Conservation (phyloP, 2,329 filamentous ascomycete species). For the Xylariomycetidae sp. region DNA sequence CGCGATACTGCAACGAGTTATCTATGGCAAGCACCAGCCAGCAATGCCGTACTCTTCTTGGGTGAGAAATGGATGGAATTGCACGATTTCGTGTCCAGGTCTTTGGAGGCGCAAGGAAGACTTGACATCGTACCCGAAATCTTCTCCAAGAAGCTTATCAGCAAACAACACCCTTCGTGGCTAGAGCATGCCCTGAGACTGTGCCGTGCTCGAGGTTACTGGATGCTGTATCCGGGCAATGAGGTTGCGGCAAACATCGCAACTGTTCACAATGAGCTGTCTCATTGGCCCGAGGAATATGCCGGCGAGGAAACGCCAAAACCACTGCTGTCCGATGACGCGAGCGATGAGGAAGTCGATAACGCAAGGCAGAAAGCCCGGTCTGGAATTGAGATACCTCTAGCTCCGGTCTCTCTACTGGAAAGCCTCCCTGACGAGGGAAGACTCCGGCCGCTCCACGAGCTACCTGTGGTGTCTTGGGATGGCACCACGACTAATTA, state of each 20-base stretch:
- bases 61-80: conserved; percentile 84
- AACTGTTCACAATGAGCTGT: conserved; percentile 73
- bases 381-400: conserved; percentile 25
- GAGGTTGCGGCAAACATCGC: conserved; percentile 49
- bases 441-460: conserved; percentile 34
- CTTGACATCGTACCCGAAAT: conserved; percentile 32
- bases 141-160: conserved; percentile 41
- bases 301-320: conserved; percentile 12
- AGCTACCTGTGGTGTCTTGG: conserved; percentile 58
- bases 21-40: conserved; percentile 79
- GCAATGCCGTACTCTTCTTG: conserved; percentile 75
- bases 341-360: conserved; percentile 20
- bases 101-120: conserved; percentile 42
- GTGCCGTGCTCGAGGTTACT: conserved; percentile 70
- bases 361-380: conserved; percentile 19
- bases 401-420: conserved; percentile 43
- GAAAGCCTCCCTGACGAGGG: conserved; percentile 41
- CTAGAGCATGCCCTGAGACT: conserved; percentile 66
- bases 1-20: conserved; percentile 50
- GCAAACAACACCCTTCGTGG: conserved; percentile 26
- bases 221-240: conserved; percentile 69
- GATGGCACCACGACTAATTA: conserved; percentile 46
- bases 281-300: conserved; percentile 66
- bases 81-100: conserved; percentile 68
- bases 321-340: conserved; percentile 20